Conservation (phyloP, 2,329 filamentous ascomycete genomes). For the Pseudogymnoascus sp. region DNA sequence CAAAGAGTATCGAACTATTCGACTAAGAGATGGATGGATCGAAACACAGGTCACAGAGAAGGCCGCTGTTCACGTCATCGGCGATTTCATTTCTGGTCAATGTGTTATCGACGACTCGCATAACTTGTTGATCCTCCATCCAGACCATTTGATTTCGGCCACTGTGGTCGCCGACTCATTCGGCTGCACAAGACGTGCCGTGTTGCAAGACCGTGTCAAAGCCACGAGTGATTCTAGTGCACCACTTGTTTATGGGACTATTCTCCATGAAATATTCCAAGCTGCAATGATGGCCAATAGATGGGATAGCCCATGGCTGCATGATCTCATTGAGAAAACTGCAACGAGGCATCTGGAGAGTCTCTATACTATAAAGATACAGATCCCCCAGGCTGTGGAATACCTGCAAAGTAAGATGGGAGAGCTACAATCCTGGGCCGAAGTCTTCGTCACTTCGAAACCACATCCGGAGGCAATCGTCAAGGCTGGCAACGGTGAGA, state of each 20-base stretch:
- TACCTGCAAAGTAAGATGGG: conserved; percentile 77
- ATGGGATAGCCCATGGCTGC: conserved; percentile 66
- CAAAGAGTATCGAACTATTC: conserved; percentile 56
- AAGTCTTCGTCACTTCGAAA: conserved; percentile 62
- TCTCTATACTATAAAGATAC: conserved; percentile 77
- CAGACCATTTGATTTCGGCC: conserved; percentile 88
- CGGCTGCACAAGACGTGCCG: conserved; percentile 78
- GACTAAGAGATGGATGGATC: conserved; percentile 77
- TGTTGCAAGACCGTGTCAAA: conserved; percentile 91
- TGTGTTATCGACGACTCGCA: conserved; percentile 75
- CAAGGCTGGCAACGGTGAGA: conserved; percentile 68
- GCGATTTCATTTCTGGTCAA: conserved; percentile 62
- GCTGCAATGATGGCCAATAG: conserved; percentile 73
- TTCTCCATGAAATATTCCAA: conserved; percentile 93
- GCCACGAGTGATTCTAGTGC: conserved; percentile 72
- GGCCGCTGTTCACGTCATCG: conserved; percentile 79
- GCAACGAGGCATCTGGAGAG: conserved; percentile 78
- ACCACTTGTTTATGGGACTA: conserved; percentile 81
- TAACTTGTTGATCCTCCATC: conserved; percentile 84
- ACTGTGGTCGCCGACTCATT: conserved; percentile 97
- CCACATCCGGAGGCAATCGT: conserved; percentile 65
- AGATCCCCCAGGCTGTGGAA: conserved; percentile 61
- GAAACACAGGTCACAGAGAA: conserved; percentile 67
- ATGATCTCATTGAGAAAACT: conserved; percentile 55
- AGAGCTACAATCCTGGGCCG: conserved; percentile 75